phyloP scores from a whole-genome alignment of 108 stramenopile species.

The Pseudonitzschia multiseries region DNA sequence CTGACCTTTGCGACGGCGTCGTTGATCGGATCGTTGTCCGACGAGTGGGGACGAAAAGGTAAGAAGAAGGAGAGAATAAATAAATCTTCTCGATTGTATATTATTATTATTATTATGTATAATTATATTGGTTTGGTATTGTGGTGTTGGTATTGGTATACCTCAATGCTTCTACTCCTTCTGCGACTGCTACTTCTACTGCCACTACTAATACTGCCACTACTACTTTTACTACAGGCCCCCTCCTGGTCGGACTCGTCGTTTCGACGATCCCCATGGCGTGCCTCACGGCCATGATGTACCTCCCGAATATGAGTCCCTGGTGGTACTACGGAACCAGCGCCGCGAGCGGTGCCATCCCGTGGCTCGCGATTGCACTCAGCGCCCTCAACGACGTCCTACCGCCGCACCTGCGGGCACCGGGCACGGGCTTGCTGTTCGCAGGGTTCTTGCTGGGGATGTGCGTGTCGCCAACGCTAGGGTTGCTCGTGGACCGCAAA shows the following conservation, averaged over 20 bases:
- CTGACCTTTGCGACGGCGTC: constrained; percentile 74
- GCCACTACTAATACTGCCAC: no score
- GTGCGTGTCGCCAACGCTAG: constrained; percentile 62
- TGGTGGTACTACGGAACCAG: constrained; percentile 58
- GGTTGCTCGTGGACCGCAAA: constrained; percentile 56
- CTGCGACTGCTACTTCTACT: no score
- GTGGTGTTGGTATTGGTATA: no score
- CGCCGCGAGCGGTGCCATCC: constrained; percentile 57
- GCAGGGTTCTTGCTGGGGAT: constrained; percentile 76
- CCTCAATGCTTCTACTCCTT: no score
- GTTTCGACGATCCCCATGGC: constrained; percentile 53
- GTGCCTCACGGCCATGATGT: constrained; percentile 56
- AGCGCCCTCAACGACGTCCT: constrained; percentile 77
- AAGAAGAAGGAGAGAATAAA: no score
- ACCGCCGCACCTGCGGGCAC: constrained; percentile 67
- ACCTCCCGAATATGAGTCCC: constrained; percentile 53
- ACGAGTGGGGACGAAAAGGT: constrained; percentile 72
- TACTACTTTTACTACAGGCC: constrained; percentile 23
- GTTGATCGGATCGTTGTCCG: constrained; percentile 79
- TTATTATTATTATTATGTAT: background rate
- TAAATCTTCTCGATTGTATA: background rate
- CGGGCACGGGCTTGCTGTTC: constrained; percentile 69
- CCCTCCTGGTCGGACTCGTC: constrained; percentile 60
- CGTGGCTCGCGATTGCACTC: constrained; percentile 72
- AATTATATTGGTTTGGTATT: background rate